A percentile compares a stretch with the other conserved stretches of the same genome.
phyloP scores from a whole-genome alignment of 2,329 filamentous ascomycete species.

The Canariomyces notabilis region DNA sequence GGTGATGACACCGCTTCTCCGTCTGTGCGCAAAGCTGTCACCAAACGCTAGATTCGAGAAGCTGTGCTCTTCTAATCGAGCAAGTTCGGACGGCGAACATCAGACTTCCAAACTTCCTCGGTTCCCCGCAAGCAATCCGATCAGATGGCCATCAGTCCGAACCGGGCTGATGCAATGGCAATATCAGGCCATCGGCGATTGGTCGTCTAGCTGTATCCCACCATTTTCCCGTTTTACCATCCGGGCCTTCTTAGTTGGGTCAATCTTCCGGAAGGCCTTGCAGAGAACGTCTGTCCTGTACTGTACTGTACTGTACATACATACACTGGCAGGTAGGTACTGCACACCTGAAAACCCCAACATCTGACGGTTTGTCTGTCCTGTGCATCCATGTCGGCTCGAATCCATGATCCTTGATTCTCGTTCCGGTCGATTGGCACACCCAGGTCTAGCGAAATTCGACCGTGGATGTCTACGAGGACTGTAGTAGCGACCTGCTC shows the following conservation, averaged over 20 bases:
- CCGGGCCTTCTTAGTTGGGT: slow-evolving; percentile 11
- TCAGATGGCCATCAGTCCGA: neutral
- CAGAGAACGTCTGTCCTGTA: neutral
- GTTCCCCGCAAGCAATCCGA: neutral
- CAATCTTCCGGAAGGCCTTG: neutral
- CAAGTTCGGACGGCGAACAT: neutral
- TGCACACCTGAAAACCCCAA: too few species aligned
- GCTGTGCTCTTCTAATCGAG: neutral
- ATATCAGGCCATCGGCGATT: slow-evolving; percentile 3
- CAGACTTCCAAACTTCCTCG: neutral
- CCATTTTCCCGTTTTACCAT: slow-evolving; percentile 19
- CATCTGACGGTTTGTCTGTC: too few species aligned
- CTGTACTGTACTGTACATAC: too few species aligned
- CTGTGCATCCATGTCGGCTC: too few species aligned
- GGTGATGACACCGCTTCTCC: neutral
- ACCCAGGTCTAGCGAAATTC: too few species aligned
- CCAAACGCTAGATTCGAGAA: too few species aligned
- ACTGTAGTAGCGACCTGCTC: too few species aligned
- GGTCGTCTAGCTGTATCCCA: slow-evolving; percentile 5
- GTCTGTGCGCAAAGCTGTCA: too few species aligned
- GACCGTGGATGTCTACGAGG: too few species aligned
- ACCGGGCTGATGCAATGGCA: slow-evolving; percentile 2
- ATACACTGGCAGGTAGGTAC: too few species aligned
- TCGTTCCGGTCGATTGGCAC: too few species aligned
- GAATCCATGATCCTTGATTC: too few species aligned